Base-by-base conservation (phyloP, 2,329 filamentous ascomycete species). In the Paraphaeosphaeria minitans region DNA sequence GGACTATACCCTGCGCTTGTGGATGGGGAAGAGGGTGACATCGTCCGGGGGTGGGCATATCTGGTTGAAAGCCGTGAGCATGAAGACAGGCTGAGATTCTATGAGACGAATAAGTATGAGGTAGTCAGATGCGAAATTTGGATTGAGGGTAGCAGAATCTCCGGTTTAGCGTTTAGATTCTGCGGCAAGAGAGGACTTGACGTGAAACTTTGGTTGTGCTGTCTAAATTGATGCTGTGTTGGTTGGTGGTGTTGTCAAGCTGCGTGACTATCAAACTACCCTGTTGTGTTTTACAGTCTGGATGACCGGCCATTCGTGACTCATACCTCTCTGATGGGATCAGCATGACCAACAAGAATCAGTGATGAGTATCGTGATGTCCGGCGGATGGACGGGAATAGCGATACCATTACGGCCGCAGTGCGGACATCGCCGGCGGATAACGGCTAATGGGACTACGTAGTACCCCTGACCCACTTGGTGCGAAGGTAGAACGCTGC, bases 21-120 rank as follows among this genome's bases (percentile, higher is more conserved):
- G 13, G 57, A 59, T 50, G 47, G 47, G 29, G 37, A 8, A 8
- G 31, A 24, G 12, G 13, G 14, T n/a, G 19, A 53, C 27, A 24
- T 19, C 1, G 48, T 59, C 1, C 9, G 24, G 13, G 54, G 60
- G 1, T 35, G 9, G 24, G 42, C 50, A 35, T 59, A 55, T 56
- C 14, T 46, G 1, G 19, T 24, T 22, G 52, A 51, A 41, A 47
- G 14, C 14, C 37, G 49, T 47, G 47, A 43, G 24, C 37, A 58
- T 12, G 57, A 59, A 29, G 54, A 56, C n/a, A 13, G n/a, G 31
- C 37, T 59, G 19, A 55, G 53, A 37, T 2, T 35, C 2, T 59
- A 59, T 42, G 54, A 56, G 42, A 57, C 50, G 29, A 12, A 2
- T 24, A 46, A 43, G 2, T 62, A 56, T 50, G 57, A 62, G 51